phyloP scores from a whole-genome alignment of 768 basidiomycete species.

The Leccinum disarticulatum region DNA sequence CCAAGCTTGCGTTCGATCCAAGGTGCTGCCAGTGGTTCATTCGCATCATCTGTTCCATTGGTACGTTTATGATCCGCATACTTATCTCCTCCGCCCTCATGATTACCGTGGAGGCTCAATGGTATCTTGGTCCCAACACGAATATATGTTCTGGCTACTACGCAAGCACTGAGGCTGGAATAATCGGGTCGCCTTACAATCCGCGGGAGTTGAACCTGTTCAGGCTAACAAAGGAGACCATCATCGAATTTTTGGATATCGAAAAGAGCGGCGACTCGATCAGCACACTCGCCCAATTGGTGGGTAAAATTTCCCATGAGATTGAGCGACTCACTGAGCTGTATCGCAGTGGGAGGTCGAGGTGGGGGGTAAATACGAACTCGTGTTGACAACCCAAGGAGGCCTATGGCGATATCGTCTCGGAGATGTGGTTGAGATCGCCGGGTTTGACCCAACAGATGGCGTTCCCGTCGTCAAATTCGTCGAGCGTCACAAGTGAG shows the following conservation, averaged over 20 bases:
- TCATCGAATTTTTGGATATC: constrained; percentile 20
- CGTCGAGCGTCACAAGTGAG: constrained; percentile 15
- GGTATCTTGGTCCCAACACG: constrained; percentile 11
- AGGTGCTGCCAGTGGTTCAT: constrained; percentile 11
- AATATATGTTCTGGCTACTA: constrained; percentile 1
- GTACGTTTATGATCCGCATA: not conserved
- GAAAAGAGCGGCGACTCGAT: constrained; percentile 1
- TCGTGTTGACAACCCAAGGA: constrained; percentile 17
- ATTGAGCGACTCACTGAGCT: not conserved
- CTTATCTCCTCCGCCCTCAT: not conserved
- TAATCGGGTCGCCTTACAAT: constrained; percentile 9
- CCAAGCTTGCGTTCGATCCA: constrained; percentile 13
- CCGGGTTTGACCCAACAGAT: constrained; percentile 18
- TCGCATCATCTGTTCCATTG: constrained; percentile 11
- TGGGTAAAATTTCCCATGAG: not conserved
- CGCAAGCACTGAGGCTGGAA: constrained; percentile 5
- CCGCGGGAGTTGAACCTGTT: constrained; percentile 10
- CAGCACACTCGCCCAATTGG: not conserved
- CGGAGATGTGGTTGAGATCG: constrained; percentile 21
- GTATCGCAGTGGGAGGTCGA: constrained; percentile 18
- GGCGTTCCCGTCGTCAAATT: constrained; percentile 22
- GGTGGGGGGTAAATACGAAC: constrained; percentile 16
- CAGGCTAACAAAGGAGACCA: not conserved
- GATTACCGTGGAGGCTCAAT: constrained; percentile 6
- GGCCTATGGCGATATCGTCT: constrained; percentile 27